phyloP scores from a whole-genome alignment of 371 early-diverging fungal genomes.

The Mortierella sp. region DNA sequence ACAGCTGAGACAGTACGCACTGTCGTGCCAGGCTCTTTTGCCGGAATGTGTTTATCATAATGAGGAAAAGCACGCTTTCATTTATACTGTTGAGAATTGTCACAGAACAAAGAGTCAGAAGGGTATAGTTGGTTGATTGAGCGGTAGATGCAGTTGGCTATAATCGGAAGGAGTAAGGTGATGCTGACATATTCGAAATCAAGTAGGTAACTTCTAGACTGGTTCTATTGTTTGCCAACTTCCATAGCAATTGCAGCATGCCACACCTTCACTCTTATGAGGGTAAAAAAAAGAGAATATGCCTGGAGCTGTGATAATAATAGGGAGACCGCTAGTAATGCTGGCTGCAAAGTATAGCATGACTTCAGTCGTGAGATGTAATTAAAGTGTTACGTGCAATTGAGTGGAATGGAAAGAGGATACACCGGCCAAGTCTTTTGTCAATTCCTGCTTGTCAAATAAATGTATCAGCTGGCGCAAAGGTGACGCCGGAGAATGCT shows the following conservation, averaged over 20 bases:
- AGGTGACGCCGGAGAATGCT: too few relatives aligned
- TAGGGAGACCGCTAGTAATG: not conserved
- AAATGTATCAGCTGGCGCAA: too few relatives aligned
- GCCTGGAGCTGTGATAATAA: too few relatives aligned
- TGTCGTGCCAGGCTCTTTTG: not conserved
- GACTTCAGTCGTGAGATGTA: too few relatives aligned
- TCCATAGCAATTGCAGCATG: not conserved
- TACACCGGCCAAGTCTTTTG: too few relatives aligned
- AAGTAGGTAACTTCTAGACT: constrained; percentile 20
- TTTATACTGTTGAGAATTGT: constrained; percentile 43
- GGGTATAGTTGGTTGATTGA: constrained; percentile 33
- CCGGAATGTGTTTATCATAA: constrained; percentile 10
- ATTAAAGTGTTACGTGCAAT: too few relatives aligned
- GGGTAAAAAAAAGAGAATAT: too few relatives aligned
- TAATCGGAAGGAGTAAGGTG: constrained; percentile 25
- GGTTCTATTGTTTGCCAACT: not conserved
- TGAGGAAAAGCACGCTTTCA: constrained; percentile 30
- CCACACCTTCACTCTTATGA: not conserved
- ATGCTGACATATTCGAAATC: constrained; percentile 34
- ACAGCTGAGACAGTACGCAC: constrained; percentile 23
- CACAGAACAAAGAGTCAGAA: constrained; percentile 32
- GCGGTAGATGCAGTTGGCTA: constrained; percentile 29
- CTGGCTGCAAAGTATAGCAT: not conserved
- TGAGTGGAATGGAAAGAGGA: too few relatives aligned
- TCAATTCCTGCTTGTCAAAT: too few relatives aligned